Conservation (phyloP, 805 yeast species). For the Spathaspora sp. region DNA sequence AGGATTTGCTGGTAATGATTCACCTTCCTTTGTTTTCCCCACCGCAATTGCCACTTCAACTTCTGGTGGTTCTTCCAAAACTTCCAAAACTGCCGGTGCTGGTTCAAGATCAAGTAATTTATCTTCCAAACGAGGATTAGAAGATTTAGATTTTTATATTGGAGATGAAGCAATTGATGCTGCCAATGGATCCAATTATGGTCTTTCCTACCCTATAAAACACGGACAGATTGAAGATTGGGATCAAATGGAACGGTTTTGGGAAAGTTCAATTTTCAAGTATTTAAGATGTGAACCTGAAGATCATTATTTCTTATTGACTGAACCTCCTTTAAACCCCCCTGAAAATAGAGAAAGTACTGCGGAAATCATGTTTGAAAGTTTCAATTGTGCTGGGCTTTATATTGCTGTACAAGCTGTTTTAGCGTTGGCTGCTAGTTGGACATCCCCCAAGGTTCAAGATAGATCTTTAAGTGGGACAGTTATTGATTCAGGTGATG, state of each 20-base stretch:
- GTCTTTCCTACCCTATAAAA: constrained; percentile 85
- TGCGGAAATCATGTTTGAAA: constrained; percentile 98
- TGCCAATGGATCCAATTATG: constrained; percentile 86
- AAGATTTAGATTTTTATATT: constrained; percentile 88
- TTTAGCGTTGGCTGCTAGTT: constrained; percentile 94
- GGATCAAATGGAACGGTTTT: constrained; percentile 99
- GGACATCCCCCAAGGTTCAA: constrained; percentile 95
- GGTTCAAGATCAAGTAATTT: constrained; percentile 45
- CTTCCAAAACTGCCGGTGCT: constrained; percentile 22
- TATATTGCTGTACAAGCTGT: constrained; percentile 99
- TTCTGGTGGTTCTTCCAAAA: constrained; percentile 30
- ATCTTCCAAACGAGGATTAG: constrained; percentile 80
- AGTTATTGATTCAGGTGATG: constrained; percentile 97
- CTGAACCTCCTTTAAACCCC: constrained; percentile 99
- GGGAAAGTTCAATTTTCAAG: constrained; percentile 97
- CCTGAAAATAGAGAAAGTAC: constrained; percentile 98
- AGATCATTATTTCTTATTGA: constrained; percentile 90
- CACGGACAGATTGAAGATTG: constrained; percentile 98
- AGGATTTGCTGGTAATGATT: constrained; percentile 97
- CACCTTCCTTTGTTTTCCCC: constrained; percentile 96
- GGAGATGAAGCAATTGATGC: constrained; percentile 94
- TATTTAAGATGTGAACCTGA: constrained; percentile 97
- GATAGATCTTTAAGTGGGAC: constrained; percentile 97
- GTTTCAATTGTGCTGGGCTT: constrained; percentile 97
- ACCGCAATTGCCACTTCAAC: constrained; percentile 79